Percentiles rank a stretch among this genome's conserved stretches.
Evolutionary conservation across 768 basidiomycete genomes (phyloP).

Genomic region (Pleurotus giganteus): DNA sequence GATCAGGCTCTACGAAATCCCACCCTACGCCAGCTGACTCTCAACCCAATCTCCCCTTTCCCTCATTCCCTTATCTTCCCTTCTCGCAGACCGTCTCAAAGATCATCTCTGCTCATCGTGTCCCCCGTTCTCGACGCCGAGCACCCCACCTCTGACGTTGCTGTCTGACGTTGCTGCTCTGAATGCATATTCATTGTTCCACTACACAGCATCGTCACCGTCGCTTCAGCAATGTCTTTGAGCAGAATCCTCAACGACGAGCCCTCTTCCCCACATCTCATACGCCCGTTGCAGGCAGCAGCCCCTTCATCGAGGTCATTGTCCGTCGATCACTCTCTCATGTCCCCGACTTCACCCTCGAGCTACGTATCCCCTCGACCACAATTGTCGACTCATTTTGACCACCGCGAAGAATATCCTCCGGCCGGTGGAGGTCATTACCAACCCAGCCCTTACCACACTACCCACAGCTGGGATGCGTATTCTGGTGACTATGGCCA

Average conservation of each 20-base stretch:
- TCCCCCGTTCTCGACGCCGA: conserved; percentile 5
- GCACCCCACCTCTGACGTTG: background rate
- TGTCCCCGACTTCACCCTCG: conserved; percentile 18
- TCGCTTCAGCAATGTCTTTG: conserved; percentile 57
- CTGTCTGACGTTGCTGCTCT: background rate
- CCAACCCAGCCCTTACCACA: conserved; percentile 38
- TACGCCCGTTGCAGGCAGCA: conserved; percentile 18
- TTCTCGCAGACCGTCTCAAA: background rate
- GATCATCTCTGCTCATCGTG: conserved; percentile 13
- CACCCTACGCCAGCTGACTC: conserved; percentile 18
- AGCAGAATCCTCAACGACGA: conserved; percentile 80
- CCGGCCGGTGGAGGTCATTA: conserved; percentile 29
- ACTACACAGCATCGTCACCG: conserved; percentile 3
- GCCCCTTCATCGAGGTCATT: conserved; percentile 11
- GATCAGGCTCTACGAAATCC: conserved; percentile 27
- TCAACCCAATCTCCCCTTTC: conserved; percentile 20
- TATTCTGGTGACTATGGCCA: conserved; percentile 13
- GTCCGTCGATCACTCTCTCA: conserved; percentile 4
- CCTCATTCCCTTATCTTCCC: conserved; percentile 16
- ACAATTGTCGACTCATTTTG: conserved; percentile 14
- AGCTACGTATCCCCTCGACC: conserved; percentile 22
- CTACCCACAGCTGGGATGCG: conserved; percentile 32
- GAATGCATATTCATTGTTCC: conserved; percentile 1
- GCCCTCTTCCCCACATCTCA: conserved; percentile 37
- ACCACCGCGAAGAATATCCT: conserved; percentile 18